Percentiles rank a stretch among this genome's conserved stretches.
phyloP scores from a whole-genome alignment of 164 flowering plant genomes.

The Macadamia integrifolia region DNA sequence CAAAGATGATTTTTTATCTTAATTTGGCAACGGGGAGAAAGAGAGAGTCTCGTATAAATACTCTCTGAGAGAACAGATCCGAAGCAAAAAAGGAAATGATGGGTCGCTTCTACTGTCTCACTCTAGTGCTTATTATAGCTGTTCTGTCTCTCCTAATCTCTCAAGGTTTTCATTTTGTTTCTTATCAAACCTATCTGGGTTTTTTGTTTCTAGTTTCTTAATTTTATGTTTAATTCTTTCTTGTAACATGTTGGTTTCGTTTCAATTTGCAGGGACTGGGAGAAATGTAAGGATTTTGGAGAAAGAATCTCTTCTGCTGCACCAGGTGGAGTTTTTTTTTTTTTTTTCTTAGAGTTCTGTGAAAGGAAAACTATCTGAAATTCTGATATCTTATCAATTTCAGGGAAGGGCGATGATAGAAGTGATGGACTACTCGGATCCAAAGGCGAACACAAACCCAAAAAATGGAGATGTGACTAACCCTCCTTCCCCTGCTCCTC shows the following conservation, averaged over 20 bases:
- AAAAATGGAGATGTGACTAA: constrained; percentile 5
- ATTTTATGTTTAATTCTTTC: neutral
- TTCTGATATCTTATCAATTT: neutral
- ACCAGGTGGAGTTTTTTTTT: constrained; percentile 9
- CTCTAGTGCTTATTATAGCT: constrained; percentile 15
- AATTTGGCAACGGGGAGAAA: neutral
- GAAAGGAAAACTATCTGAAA: neutral
- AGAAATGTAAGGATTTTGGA: constrained; percentile 15
- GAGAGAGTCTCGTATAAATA: neutral
- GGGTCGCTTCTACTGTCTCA: constrained; percentile 27
- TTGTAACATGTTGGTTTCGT: neutral
- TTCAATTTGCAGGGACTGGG: constrained; percentile 15
- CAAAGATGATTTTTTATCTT: neutral
- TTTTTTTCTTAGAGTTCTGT: neutral
- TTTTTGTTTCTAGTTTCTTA: neutral
- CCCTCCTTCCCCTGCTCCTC: constrained; percentile 6
- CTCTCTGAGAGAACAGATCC: constrained; percentile 5
- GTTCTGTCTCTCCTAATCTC: constrained; percentile 25
- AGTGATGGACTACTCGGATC: constrained; percentile 13
- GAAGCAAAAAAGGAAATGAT: constrained; percentile 17
- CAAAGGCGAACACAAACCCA: constrained; percentile 15
- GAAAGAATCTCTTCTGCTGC: constrained; percentile 1
- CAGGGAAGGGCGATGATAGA: constrained; percentile 6
- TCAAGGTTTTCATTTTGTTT: constrained; percentile 15
- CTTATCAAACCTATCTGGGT: neutral